Evolutionary conservation across 331 rosid genomes (phyloP).

Genomic region (Quercus tomentella): DNA sequence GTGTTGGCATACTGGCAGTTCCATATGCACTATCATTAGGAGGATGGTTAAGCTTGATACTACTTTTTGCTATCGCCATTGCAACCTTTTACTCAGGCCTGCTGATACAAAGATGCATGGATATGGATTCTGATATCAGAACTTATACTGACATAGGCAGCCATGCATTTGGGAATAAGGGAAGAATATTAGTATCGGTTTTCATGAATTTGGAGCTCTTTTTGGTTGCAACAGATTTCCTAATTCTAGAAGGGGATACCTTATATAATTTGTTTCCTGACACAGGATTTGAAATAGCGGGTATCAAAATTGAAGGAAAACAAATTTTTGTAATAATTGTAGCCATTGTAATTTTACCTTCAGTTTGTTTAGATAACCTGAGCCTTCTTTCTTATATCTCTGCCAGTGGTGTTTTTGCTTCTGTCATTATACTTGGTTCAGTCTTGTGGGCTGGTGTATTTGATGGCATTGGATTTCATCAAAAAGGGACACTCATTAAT

Average conservation of each 20-base stretch:
- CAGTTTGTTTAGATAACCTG: conserved; percentile 79
- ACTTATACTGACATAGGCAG: conserved; percentile 75
- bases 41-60: conserved; percentile 69
- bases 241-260: conserved; percentile 86
- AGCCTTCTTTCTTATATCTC: conserved; percentile 77
- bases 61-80: conserved; percentile 41
- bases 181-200: conserved; percentile 46
- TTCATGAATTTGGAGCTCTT: conserved; percentile 67
- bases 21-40: conserved; percentile 86
- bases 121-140: conserved; percentile 43
- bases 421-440: conserved; percentile 52
- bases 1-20: conserved; percentile 76
- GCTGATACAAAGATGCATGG: conserved; percentile 76
- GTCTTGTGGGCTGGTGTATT: conserved; percentile 42
- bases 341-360: conserved; percentile 52
- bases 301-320: conserved; percentile 39
- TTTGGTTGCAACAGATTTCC: conserved; percentile 69
- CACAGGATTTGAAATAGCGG: conserved; percentile 27
- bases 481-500: conserved; percentile 39
- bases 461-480: conserved; percentile 58
- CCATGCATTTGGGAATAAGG: conserved; percentile 65
- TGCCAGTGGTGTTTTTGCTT: conserved; percentile 84
- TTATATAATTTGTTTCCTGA: conserved; percentile 46
- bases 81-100: conserved; percentile 52
- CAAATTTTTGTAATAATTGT: conserved; percentile 48